These are phyloP conservation scores for Hydnomerulius pinastri DNA, from an alignment of 768 basidiomycete genomes.

Conservation along the genomic window DNA sequence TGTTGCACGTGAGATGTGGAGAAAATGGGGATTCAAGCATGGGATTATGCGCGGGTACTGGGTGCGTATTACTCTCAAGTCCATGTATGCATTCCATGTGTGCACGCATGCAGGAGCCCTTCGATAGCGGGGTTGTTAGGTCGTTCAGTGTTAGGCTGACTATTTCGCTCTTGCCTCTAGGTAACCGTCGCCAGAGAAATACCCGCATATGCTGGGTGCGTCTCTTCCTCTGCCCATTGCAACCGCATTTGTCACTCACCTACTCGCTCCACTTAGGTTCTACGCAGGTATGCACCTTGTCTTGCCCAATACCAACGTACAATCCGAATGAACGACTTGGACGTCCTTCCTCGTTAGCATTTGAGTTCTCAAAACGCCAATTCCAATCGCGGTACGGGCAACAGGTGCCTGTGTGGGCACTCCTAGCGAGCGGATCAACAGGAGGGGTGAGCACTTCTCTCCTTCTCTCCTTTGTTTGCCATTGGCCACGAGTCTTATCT, in stretches of 20 bases:
- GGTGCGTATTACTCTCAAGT: conserved; percentile 52
- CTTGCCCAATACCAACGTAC: too few relatives aligned
- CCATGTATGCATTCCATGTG: not conserved
- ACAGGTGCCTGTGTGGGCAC: conserved; percentile 80
- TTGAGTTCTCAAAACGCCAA: conserved; percentile 85
- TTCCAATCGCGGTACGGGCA: conserved; percentile 65
- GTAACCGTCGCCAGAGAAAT: conserved; percentile 92
- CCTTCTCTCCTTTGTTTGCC: not conserved
- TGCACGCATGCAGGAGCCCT: too few relatives aligned
- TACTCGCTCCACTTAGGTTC: conserved; percentile 47
- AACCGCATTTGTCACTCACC: not conserved
- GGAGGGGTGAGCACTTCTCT: conserved; percentile 56
- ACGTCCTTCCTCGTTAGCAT: too few relatives aligned
- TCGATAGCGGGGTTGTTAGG: too few relatives aligned
- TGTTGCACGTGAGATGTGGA: conserved; percentile 83
- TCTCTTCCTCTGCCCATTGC: not conserved
- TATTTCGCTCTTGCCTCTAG: conserved; percentile 39
- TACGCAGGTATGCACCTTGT: conserved; percentile 51
- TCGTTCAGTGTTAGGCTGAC: not conserved
- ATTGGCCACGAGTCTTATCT: not conserved
- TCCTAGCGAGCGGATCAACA: conserved; percentile 79
- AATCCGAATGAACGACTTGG: too few relatives aligned
- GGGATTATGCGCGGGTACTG: conserved; percentile 98
- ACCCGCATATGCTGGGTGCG: conserved; percentile 87
- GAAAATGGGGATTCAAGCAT: conserved; percentile 77